phyloP scores from a whole-genome alignment of 1,139 yeast species.

The Ogataea hybrid region DNA sequence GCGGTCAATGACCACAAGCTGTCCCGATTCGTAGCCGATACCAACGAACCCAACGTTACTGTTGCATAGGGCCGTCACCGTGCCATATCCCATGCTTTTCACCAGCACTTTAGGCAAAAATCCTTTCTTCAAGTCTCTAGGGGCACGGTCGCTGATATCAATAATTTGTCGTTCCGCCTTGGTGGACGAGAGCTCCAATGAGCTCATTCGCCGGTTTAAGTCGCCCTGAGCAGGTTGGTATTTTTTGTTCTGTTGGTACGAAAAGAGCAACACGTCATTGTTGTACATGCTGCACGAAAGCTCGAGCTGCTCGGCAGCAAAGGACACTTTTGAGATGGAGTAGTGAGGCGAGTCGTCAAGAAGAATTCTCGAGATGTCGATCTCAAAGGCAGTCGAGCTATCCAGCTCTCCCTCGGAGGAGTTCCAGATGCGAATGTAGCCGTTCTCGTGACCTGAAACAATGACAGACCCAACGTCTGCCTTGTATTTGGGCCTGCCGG shows the following conservation, averaged over 20 bases:
- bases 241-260: slow-evolving; percentile 57
- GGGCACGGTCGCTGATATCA: slow-evolving; percentile 40
- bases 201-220: slow-evolving; percentile 27
- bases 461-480: slow-evolving; percentile 49
- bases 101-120: slow-evolving; percentile 70
- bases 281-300: slow-evolving; percentile 63
- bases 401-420: slow-evolving; percentile 74
- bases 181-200: slow-evolving; percentile 33
- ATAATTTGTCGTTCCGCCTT: slow-evolving; percentile 34
- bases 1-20: slow-evolving; percentile 71
- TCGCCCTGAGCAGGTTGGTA: slow-evolving; percentile 35
- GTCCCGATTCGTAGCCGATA: slow-evolving; percentile 75
- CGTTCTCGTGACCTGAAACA: slow-evolving; percentile 81
- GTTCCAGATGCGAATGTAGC: slow-evolving; percentile 77
- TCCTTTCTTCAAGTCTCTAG: slow-evolving; percentile 51
- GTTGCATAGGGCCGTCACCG: slow-evolving; percentile 61
- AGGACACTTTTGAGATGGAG: slow-evolving; percentile 58
- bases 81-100: slow-evolving; percentile 41
- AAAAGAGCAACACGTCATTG: slow-evolving; percentile 77
- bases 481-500: slow-evolving; percentile 58
- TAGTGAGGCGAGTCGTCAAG: slow-evolving; percentile 39
- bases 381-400: slow-evolving; percentile 58
- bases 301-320: slow-evolving; percentile 79
- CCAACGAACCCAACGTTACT: slow-evolving; percentile 86
- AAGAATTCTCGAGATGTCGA: slow-evolving; percentile 48